Conservation (phyloP, 129 eudicot genomes). For the Lonicera japonica region DNA sequence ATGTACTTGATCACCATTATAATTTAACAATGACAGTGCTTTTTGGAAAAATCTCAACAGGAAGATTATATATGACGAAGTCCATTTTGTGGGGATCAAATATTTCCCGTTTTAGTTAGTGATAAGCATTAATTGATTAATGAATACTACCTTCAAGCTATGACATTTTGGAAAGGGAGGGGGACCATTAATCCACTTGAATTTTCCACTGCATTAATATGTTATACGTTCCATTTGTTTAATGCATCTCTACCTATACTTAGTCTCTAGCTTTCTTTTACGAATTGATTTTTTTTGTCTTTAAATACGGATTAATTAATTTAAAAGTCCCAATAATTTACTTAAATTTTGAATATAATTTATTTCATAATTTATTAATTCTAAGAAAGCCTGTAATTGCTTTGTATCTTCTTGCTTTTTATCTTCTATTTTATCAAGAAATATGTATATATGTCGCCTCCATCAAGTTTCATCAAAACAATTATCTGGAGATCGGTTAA, state of each 20-base stretch:
- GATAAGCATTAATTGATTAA: background rate
- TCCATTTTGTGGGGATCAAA: background rate
- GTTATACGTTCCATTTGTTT: background rate
- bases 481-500: no score
- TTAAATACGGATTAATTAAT: no score
- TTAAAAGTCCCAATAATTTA: no score
- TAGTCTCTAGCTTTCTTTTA: no score
- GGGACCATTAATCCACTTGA: conserved; percentile 30
- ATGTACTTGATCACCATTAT: background rate
- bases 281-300: no score
- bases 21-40: background rate
- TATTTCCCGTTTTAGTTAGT: background rate
- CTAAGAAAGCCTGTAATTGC: no score
- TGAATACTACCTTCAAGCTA: background rate
- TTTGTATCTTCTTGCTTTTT: no score
- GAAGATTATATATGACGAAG: conserved; percentile 2
- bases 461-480: no score
- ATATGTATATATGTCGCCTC: no score
- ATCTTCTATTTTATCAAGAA: no score
- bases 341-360: no score
- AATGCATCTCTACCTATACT: background rate
- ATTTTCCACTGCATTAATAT: background rate
- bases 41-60: conserved; percentile 3
- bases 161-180: conserved; percentile 26
- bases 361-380: no score